phyloP scores from a whole-genome alignment of 2,329 filamentous ascomycete genomes.

The Blumeriella jaapii region DNA sequence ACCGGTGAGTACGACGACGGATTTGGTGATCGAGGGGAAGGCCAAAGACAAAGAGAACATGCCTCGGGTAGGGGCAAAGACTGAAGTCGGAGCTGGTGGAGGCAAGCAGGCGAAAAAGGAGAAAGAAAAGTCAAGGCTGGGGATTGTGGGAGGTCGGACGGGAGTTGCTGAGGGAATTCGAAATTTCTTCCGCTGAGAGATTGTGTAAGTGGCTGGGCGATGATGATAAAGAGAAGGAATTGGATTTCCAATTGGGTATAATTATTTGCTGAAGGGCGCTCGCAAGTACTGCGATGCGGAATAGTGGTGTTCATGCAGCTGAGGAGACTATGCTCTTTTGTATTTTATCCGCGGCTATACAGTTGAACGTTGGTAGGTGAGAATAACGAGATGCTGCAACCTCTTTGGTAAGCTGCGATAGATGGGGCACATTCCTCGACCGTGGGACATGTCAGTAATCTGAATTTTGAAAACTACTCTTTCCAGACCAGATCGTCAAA shows the following conservation, averaged over 20 bases:
- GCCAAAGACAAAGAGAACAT: slow-evolving; percentile 21
- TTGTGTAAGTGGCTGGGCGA: background rate
- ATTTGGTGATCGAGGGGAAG: slow-evolving; percentile 15
- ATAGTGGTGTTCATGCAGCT: background rate
- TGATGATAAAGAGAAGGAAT: background rate
- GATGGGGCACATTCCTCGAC: no score
- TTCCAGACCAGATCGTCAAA: no score
- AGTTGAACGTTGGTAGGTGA: no score
- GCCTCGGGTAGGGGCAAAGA: slow-evolving; percentile 8
- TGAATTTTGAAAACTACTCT: no score
- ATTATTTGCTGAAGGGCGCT: background rate
- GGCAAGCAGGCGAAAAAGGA: slow-evolving; percentile 12
- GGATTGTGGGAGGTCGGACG: slow-evolving; percentile 13
- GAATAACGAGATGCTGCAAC: no score
- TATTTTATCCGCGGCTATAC: no score
- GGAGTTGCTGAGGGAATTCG: slow-evolving; percentile 21
- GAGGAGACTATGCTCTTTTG: no score
- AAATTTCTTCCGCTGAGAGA: slow-evolving; percentile 23
- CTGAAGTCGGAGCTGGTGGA: background rate
- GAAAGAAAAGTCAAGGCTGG: slow-evolving; percentile 10
- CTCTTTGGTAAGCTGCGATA: no score
- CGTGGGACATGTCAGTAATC: background rate
- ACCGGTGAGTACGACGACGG: slow-evolving; percentile 9
- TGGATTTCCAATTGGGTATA: slow-evolving; percentile 1
- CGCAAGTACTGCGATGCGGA: no score